phyloP scores from a whole-genome alignment of 352 stramenopile genomes.

The Globisporangium spinosum region DNA sequence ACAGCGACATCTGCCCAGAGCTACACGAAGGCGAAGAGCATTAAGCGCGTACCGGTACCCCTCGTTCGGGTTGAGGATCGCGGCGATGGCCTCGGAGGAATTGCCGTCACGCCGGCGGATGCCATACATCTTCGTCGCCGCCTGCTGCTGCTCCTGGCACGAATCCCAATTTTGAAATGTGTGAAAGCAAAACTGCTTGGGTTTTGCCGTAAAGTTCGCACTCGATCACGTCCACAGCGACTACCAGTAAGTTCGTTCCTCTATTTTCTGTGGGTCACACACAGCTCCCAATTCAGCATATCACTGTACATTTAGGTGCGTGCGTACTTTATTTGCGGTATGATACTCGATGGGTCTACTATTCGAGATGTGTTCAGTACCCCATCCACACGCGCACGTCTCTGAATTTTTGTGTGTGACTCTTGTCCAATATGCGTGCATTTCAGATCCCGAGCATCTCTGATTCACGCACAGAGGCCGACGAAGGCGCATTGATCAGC shows the following conservation, averaged over 20 bases:
- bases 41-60: conserved; percentile 35
- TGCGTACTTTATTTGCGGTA: background rate
- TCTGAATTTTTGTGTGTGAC: conserved; percentile 16
- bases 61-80: conserved; percentile 59
- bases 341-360: background rate
- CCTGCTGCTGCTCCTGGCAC: background rate
- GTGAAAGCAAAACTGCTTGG: conserved; percentile 3
- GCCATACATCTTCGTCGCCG: conserved; percentile 13
- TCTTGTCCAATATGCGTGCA: conserved; percentile 19
- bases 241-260: background rate
- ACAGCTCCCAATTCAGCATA: background rate
- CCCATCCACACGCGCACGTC: background rate
- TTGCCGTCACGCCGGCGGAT: conserved; percentile 64
- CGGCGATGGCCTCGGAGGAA: conserved; percentile 61
- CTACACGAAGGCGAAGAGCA: background rate
- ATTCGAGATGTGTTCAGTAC: conserved; percentile 8
- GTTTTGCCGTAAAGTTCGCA: background rate
- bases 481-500: background rate
- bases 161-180: conserved; percentile 1
- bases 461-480: background rate
- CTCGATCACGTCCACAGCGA: background rate
- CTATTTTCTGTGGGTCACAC: background rate
- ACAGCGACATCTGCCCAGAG: background rate
- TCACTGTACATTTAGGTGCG: no score
- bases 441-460: no score